Evolutionary conservation across 2,329 filamentous ascomycete species (phyloP), one percentile per base, ranked within the genome.

Genomic region (Clonostachys solani): DNA sequence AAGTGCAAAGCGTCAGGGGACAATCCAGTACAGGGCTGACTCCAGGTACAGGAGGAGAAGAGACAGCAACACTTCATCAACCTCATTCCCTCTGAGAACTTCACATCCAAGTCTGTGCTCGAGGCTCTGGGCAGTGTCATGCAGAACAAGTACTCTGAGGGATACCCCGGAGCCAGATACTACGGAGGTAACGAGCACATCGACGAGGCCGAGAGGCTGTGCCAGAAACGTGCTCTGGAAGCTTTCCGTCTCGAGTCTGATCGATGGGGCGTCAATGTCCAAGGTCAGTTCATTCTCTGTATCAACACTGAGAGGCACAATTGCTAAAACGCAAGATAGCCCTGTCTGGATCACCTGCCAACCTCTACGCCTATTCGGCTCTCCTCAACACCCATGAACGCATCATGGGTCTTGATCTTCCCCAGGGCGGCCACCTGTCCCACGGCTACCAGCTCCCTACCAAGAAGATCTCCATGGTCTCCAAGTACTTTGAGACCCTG

Each of bases 141-240:
- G 90, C 89, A 94, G 67, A 95, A 96, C 71, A 96, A 97, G 70
- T 97, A 97, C 74, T 96, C 92, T 1, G 92, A 97, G 68, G 92
- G 92, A 43, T 97, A 97, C 61, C 92, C 92, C 19, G 92, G 92
- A 50, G 92, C 91, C 50, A 78, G 92, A 63, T 96, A 96, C 74
- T 96, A 96, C 64, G 92, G 91, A 44, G 92, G 92, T 54, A 96
- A 96, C 67, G 87, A 96, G 69, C 89, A 91, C 66, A 96, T 96
- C 59, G 92, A 96, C 61, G 81, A 89, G 60, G 83, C 91, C 6
- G 92, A 96, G 72, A 75, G 86, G 45, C 74, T 95, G 41, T 96
- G 92, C 67, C 92, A 96, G 71, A 79, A 87, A 64, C 82, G 92
- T 61, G 92, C 92, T 13, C 74, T 96, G 13, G 82, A 94, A 69